Evolutionary conservation across 2,329 filamentous ascomycete species (phyloP), one percentile per base, ranked within the genome.

Genomic region (Talaromyces sp.): DNA sequence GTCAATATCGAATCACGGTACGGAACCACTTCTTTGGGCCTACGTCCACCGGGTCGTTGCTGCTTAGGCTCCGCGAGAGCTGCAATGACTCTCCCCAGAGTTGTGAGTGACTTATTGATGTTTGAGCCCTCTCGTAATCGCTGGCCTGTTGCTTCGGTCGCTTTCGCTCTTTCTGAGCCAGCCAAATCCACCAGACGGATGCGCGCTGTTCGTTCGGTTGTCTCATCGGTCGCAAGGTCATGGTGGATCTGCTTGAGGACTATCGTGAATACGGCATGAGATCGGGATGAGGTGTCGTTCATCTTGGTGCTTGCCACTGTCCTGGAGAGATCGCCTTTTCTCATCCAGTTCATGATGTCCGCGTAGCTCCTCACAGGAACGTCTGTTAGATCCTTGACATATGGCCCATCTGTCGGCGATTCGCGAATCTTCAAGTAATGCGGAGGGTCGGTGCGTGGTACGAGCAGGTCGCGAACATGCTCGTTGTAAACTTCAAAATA

Each of bases 401-500:
- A 99, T 6, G 96, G 94, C 0, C 95, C 95, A 68, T 98, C 94
- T 31, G 88, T 92, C 18, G 93, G 94, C 18, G 92, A 96, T 79
- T 99, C 95, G 70, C 95, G 89, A 71, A 99, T 96, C 78, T 97
- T 97, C 69, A 99, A 89, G 75, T 98, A 97, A 73, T 96, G 89
- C 1, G 93, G 91, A 5, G 90, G 83, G 65, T 90, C 89, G 61
- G 87, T 89, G 31, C 89, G 84, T 10, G 93, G 91, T 0, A 92
- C 89, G 53, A 99, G 85, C 40, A 99, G 81, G 73, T 99, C 95
- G 62, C 95, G 91, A 56, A 99, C 95, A 76, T 98, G 95, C 79
- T 99, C 95, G 77, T 99, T 99, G 84, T 99, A 99, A 64, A 99
- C 95, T 75, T 99, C 95, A 72, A 99, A 98, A 79, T 99, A 99